Evolutionary conservation across 2,329 filamentous ascomycete genomes (phyloP).

Genomic region (Trichocomaceae sp.): DNA sequence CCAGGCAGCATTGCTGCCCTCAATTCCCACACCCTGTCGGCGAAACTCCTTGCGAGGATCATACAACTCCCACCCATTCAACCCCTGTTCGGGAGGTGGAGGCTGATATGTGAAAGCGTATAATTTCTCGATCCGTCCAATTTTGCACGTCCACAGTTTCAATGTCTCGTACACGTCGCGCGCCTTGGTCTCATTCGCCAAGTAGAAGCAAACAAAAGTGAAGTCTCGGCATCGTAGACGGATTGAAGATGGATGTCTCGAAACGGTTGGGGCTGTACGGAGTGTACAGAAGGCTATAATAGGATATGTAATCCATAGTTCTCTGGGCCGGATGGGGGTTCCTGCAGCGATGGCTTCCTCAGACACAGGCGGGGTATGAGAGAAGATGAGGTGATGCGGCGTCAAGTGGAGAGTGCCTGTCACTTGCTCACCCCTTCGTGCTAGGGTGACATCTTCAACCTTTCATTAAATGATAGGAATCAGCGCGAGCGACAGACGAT

Average conservation of each 20-base stretch:
- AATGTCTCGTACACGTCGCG: slow-evolving; percentile 85
- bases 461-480: slow-evolving; percentile 17
- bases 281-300: slow-evolving; percentile 78
- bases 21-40: slow-evolving; percentile 78
- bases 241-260: slow-evolving; percentile 70
- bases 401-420: slow-evolving; percentile 57
- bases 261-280: slow-evolving; percentile 63
- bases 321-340: slow-evolving; percentile 48
- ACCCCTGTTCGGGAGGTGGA: slow-evolving; percentile 62
- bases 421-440: slow-evolving; percentile 50
- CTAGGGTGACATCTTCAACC: slow-evolving; percentile 53
- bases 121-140: slow-evolving; percentile 78
- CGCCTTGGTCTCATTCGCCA: slow-evolving; percentile 65
- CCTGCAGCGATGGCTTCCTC: slow-evolving; percentile 37
- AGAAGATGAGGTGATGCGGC: slow-evolving; percentile 60
- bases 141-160: slow-evolving; percentile 68
- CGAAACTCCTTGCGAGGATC: slow-evolving; percentile 79
- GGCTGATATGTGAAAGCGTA: slow-evolving; percentile 85
- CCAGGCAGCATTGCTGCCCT: slow-evolving; percentile 75
- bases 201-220: slow-evolving; percentile 86
- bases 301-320: slow-evolving; percentile 91
- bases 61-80: slow-evolving; percentile 79
- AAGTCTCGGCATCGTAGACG: slow-evolving; percentile 89
- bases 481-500: neutral
- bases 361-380: slow-evolving; percentile 44